Conservation (phyloP, 2,329 filamentous ascomycete species). For the Boeremia exigua region DNA sequence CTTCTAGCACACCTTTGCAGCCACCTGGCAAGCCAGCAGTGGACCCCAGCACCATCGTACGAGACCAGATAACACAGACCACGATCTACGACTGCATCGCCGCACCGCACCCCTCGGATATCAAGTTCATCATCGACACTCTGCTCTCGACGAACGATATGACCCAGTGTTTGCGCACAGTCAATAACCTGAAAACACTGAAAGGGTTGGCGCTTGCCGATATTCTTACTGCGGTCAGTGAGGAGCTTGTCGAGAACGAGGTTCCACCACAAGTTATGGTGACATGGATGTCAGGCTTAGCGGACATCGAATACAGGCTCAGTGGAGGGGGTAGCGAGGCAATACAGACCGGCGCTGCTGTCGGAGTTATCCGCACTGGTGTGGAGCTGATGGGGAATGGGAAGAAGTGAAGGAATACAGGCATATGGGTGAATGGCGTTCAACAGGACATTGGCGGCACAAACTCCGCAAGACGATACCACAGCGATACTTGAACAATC, state of each 20-base stretch:
- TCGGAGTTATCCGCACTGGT: conserved; percentile 85
- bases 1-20: conserved; percentile 73
- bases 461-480: conserved; percentile 9
- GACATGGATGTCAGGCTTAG: conserved; percentile 87
- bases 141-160: conserved; percentile 86
- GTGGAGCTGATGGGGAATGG: conserved; percentile 68
- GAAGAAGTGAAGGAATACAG: conserved; percentile 24
- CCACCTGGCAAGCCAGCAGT: conserved; percentile 55
- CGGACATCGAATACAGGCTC: conserved; percentile 90
- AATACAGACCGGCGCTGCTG: conserved; percentile 90
- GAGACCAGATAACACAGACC: conserved; percentile 88
- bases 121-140: conserved; percentile 81
- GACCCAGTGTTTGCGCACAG: conserved; percentile 83
- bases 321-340: conserved; percentile 85
- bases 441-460: background rate
- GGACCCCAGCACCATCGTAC: conserved; percentile 66
- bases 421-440: conserved; percentile 6
- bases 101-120: conserved; percentile 88
- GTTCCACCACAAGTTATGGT: conserved; percentile 88
- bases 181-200: conserved; percentile 84
- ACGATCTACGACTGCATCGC: conserved; percentile 98
- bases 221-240: conserved; percentile 84
- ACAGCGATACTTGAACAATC: conserved; percentile 2
- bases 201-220: conserved; percentile 92
- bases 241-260: conserved; percentile 81